Conservation (phyloP, 148 eudicot genomes). For the Amaranthus cruentus region DNA sequence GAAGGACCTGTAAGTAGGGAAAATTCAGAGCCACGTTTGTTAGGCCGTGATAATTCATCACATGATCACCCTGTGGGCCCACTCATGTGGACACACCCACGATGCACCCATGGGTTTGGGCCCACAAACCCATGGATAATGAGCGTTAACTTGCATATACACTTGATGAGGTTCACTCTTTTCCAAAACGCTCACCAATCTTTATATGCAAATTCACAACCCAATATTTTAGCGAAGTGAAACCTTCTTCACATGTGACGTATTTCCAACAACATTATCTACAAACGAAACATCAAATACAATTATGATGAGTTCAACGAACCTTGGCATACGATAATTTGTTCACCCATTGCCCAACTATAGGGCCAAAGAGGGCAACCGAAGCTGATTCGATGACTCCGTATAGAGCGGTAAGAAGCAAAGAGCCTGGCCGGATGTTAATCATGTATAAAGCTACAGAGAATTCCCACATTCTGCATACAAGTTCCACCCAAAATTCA, state of each 20-base stretch:
- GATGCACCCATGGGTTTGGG: too few relatives aligned
- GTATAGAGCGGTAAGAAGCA: constrained; percentile 76
- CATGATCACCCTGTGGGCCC: too few relatives aligned
- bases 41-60: too few relatives aligned
- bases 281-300: not conserved
- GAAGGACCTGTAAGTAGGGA: constrained; percentile 51
- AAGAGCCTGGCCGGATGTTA: constrained; percentile 70
- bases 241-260: too few relatives aligned
- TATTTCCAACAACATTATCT: too few relatives aligned
- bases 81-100: too few relatives aligned
- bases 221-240: too few relatives aligned
- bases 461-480: constrained; percentile 92
- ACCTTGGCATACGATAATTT: constrained; percentile 63
- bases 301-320: not conserved
- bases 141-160: too few relatives aligned
- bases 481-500: not conserved
- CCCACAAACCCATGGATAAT: too few relatives aligned
- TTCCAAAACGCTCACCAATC: too few relatives aligned
- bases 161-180: too few relatives aligned
- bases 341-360: constrained; percentile 70
- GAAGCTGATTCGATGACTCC: constrained; percentile 88
- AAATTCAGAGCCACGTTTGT: not conserved
- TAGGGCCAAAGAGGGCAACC: constrained; percentile 63
- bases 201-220: too few relatives aligned
- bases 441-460: constrained; percentile 94